phyloP scores from a whole-genome alignment of 192 early-diverging fungal species.

The Diversispora eburnea region DNA sequence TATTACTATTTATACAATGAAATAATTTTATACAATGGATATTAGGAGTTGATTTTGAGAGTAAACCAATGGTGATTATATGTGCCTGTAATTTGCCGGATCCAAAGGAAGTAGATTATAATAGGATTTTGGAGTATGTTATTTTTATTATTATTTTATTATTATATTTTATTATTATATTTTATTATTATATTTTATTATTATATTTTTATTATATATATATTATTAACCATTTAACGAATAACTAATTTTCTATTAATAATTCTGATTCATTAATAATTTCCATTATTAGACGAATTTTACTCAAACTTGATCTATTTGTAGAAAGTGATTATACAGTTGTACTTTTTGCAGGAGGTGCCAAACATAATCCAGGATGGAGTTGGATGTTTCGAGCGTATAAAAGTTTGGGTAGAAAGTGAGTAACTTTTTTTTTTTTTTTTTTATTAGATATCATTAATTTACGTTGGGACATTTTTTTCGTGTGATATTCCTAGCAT shows the following conservation, averaged over 20 bases:
- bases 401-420: slow-evolving; percentile 73
- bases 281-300: slow-evolving; percentile 34
- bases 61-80: slow-evolving; percentile 76
- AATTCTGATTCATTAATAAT: no score
- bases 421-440: slow-evolving; percentile 22
- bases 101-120: slow-evolving; percentile 77
- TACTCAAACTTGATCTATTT: slow-evolving; percentile 69
- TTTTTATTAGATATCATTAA: neutral
- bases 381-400: slow-evolving; percentile 87
- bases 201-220: neutral
- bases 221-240: neutral
- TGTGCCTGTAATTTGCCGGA: slow-evolving; percentile 85
- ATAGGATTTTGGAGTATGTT: slow-evolving; percentile 71
- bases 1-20: neutral
- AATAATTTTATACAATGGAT: no score
- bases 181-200: neutral
- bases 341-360: slow-evolving; percentile 80
- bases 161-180: slow-evolving; percentile 35
- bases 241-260: no score
- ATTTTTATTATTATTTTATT: slow-evolving; percentile 15
- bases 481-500: no score
- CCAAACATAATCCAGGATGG: slow-evolving; percentile 74
- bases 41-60: slow-evolving; percentile 79
- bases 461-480: no score
- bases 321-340: slow-evolving; percentile 90